Conservation (phyloP, 2,329 filamentous ascomycete genomes). For the Nothopassalora personata region DNA sequence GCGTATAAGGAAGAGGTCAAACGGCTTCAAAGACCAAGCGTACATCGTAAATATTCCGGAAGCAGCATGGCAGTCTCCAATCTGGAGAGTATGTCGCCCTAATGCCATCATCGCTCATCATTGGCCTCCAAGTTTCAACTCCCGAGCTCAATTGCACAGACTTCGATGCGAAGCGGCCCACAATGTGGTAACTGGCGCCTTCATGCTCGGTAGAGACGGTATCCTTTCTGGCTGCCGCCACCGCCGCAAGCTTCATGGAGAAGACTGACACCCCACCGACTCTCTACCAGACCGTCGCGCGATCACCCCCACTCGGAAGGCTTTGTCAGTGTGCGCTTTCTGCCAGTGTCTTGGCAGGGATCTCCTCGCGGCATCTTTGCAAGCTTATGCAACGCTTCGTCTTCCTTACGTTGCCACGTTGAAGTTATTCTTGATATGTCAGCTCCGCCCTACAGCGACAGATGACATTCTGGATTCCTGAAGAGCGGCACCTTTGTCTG, state of each 20-base stretch:
- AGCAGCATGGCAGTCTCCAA: not conserved
- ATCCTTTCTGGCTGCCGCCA: slow-evolving; percentile 4
- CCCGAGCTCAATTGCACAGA: not conserved
- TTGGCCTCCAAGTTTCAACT: not conserved
- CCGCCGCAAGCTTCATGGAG: not conserved
- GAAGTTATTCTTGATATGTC: too few species aligned
- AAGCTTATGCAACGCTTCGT: slow-evolving; percentile 6
- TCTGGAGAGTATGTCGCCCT: not conserved
- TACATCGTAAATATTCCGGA: not conserved
- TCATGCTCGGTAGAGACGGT: not conserved
- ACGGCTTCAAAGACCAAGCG: not conserved
- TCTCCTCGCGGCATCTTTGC: slow-evolving; percentile 1
- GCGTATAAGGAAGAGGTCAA: not conserved
- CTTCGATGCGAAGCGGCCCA: slow-evolving; percentile 1
- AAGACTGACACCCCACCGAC: not conserved
- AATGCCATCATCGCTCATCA: not conserved
- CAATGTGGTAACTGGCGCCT: slow-evolving; percentile 1
- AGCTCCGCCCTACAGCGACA: too few species aligned
- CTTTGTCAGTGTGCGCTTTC: not conserved
- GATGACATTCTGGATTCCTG: too few species aligned
- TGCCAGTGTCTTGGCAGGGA: slow-evolving; percentile 1
- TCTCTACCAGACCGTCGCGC: not conserved
- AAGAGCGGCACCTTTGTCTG: too few species aligned
- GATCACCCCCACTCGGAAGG: slow-evolving; percentile 6
- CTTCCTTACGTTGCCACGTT: not conserved